phyloP scores from a whole-genome alignment of 1,139 yeast species.

The Lodderomyces parapsilosis region DNA sequence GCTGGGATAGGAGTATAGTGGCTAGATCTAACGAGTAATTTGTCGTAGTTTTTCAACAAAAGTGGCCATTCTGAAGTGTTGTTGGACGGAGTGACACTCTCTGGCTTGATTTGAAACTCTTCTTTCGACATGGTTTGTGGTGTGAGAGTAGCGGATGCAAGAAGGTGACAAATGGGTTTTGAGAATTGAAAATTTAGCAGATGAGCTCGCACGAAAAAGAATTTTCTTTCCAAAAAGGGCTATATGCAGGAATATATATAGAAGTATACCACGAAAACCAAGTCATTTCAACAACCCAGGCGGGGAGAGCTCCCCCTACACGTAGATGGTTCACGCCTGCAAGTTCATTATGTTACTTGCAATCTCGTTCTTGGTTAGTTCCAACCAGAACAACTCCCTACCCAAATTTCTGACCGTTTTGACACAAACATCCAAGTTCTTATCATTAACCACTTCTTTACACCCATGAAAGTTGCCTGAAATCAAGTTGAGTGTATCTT shows the following conservation, averaged over 20 bases:
- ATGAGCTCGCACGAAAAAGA: slow-evolving; percentile 5
- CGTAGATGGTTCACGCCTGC: slow-evolving; percentile 6
- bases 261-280: background rate
- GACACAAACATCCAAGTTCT: slow-evolving; percentile 51
- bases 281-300: too few relatives aligned
- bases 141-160: too few relatives aligned
- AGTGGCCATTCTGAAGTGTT: slow-evolving; percentile 97
- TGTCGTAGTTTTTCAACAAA: slow-evolving; percentile 89
- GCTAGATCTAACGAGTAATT: slow-evolving; percentile 89
- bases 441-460: slow-evolving; percentile 35
- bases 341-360: slow-evolving; percentile 24
- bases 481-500: slow-evolving; percentile 61
- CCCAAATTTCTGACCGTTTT: slow-evolving; percentile 63
- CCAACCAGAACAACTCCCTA: slow-evolving; percentile 69
- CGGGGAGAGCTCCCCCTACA: too few relatives aligned
- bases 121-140: slow-evolving; percentile 49
- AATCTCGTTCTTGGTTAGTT: slow-evolving; percentile 35
- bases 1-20: slow-evolving; percentile 97
- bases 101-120: slow-evolving; percentile 86
- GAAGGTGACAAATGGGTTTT: too few relatives aligned
- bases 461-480: slow-evolving; percentile 47
- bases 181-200: slow-evolving; percentile 1
- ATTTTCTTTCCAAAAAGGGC: background rate
- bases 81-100: slow-evolving; percentile 70
- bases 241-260: slow-evolving; percentile 2